Percentiles rank a stretch among this genome's conserved stretches.
These are phyloP conservation scores for Sporothrix luriei DNA, from an alignment of 2,329 filamentous ascomycete genomes.

Conservation along the genomic window DNA sequence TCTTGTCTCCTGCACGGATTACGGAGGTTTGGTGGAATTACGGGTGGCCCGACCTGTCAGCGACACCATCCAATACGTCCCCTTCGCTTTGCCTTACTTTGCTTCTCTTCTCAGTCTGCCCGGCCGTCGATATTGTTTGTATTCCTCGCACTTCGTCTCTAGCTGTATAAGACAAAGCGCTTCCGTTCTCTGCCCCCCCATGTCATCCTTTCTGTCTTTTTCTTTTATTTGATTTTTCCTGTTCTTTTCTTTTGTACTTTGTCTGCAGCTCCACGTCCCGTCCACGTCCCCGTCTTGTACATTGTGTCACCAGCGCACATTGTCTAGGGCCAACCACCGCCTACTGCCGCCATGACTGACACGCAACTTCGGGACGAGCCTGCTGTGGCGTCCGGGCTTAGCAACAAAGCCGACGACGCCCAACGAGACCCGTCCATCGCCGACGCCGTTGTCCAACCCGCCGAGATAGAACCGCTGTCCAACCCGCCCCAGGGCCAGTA, in stretches of 20 bases:
- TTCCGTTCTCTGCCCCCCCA: neutral
- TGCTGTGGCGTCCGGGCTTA: neutral
- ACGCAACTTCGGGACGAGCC: neutral
- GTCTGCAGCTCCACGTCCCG: no score
- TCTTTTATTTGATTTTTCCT: neutral
- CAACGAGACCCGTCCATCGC: neutral
- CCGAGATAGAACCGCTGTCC: neutral
- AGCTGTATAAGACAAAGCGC: neutral
- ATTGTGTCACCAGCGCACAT: neutral
- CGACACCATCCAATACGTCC: neutral
- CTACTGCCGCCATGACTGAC: neutral
- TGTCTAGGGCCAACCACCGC: neutral
- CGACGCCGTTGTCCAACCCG: neutral
- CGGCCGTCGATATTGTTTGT: slow-evolving; percentile 12
- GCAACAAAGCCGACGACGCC: neutral
- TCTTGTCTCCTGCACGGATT: neutral
- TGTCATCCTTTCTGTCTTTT: neutral
- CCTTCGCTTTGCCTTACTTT: neutral
- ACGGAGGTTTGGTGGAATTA: slow-evolving; percentile 4
- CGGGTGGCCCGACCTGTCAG: neutral
- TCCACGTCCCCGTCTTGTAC: neutral
- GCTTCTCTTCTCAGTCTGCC: neutral
- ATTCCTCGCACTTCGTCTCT: neutral
- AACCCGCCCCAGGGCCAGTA: slow-evolving; percentile 10
- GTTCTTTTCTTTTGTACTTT: neutral